These are phyloP conservation scores for Sclerotinia sclerotiorum DNA, from an alignment of 2,329 filamentous ascomycete genomes.

Conservation along the genomic window DNA sequence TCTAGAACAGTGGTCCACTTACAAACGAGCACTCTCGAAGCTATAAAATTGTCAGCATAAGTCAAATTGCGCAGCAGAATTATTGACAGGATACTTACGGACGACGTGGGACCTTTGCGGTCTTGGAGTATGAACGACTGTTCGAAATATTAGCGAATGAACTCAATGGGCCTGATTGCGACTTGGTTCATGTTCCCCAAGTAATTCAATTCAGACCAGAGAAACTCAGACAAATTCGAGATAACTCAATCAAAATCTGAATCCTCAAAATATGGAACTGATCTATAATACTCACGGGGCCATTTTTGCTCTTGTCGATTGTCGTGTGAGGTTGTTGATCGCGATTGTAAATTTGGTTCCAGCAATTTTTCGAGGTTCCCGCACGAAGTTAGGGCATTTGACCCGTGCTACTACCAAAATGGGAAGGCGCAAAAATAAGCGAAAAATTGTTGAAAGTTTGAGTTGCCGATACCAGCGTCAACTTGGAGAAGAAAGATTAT, in stretches of 20 bases:
- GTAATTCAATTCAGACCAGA: not conserved
- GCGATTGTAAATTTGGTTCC: constrained; percentile 16
- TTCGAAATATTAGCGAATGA: constrained; percentile 13
- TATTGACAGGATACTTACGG: constrained; percentile 44
- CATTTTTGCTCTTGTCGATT: constrained; percentile 42
- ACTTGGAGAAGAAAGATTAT: constrained; percentile 20
- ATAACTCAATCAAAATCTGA: not conserved
- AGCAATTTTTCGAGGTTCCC: constrained; percentile 12
- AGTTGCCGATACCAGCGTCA: constrained; percentile 15
- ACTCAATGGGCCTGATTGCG: not conserved
- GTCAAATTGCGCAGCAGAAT: not conserved
- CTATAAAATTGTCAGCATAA: constrained; percentile 51
- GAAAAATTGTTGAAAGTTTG: constrained; percentile 19
- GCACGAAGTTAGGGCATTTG: constrained; percentile 20
- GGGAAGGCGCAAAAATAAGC: constrained; percentile 16
- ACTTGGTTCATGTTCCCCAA: constrained; percentile 2
- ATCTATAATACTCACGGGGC: constrained; percentile 40
- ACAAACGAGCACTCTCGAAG: constrained; percentile 99
- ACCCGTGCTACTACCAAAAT: constrained; percentile 17
- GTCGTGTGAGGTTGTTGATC: constrained; percentile 23
- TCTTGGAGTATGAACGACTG: constrained; percentile 82
- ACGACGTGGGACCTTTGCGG: constrained; percentile 95
- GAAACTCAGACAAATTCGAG: not conserved
- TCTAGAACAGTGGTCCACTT: constrained; percentile 99
- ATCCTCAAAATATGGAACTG: not conserved